Evolutionary conservation across 2,329 filamentous ascomycete species (phyloP).

Genomic region (Helotiales sp.): DNA sequence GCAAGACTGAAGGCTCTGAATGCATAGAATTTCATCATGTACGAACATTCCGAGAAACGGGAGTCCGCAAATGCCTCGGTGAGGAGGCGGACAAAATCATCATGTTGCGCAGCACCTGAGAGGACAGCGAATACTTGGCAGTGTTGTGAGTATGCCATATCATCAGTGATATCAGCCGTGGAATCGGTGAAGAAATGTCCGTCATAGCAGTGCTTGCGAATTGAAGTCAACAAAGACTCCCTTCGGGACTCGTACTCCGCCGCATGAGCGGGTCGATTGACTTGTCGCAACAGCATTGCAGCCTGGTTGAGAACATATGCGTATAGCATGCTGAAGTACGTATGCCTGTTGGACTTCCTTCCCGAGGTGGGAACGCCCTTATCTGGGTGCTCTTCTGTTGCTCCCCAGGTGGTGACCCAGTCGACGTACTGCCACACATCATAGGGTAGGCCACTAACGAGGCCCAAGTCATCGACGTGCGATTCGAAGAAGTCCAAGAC

Average conservation of each 20-base stretch:
- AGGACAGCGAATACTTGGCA: constrained; percentile 40
- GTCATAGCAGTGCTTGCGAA: constrained; percentile 37
- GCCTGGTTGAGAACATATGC: constrained; percentile 38
- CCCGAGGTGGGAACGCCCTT: constrained; percentile 43
- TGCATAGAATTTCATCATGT: constrained; percentile 43
- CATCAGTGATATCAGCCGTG: constrained; percentile 33
- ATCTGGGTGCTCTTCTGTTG: constrained; percentile 33
- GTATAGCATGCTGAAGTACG: constrained; percentile 43
- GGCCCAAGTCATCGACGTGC: constrained; percentile 30
- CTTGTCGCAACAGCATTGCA: constrained; percentile 34
- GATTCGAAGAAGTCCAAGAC: constrained; percentile 37
- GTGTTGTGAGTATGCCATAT: constrained; percentile 36
- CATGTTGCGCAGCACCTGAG: constrained; percentile 30
- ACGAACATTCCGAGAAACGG: constrained; percentile 37
- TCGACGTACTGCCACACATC: constrained; percentile 41
- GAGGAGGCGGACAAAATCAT: constrained; percentile 29
- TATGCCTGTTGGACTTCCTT: constrained; percentile 38
- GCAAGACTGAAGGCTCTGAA: constrained; percentile 39
- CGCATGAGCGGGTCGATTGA: constrained; percentile 37
- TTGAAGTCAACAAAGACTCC: constrained; percentile 23
- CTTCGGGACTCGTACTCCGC: constrained; percentile 35
- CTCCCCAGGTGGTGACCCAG: constrained; percentile 30
- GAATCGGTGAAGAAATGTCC: constrained; percentile 39
- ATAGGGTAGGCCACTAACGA: constrained; percentile 30
- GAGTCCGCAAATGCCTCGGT: constrained; percentile 30